A percentile compares a stretch with the other conserved stretches of the same genome.
phyloP scores from a whole-genome alignment of 106 monocot genomes.

The Allium fistulosum region DNA sequence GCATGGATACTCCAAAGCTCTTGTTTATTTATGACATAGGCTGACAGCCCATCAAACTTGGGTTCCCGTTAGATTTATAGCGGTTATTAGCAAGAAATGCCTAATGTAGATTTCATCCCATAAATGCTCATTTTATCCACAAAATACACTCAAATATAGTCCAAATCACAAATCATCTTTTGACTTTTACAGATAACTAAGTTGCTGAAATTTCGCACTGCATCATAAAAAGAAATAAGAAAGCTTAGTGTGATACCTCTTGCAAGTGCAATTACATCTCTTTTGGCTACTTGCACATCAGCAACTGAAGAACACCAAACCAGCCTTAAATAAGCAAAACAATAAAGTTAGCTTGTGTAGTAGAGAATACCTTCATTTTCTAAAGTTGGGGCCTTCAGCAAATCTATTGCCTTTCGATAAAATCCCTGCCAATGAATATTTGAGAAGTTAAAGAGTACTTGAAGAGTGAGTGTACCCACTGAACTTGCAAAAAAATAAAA shows the following conservation, averaged over 20 bases:
- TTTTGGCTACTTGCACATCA: constrained; percentile 17
- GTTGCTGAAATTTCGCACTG: background rate
- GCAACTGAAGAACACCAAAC: constrained; percentile 24
- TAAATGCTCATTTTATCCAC: too few species aligned
- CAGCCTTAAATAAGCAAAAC: background rate
- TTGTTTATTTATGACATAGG: too few species aligned
- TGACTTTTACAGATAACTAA: background rate
- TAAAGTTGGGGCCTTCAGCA: constrained; percentile 69
- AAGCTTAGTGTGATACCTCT: constrained; percentile 41
- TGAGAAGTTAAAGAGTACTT: background rate
- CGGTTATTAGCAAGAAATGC: too few species aligned
- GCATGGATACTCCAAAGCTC: too few species aligned
- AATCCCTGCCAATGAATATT: constrained; percentile 42
- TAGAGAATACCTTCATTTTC: constrained; percentile 50
- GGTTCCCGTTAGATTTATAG: too few species aligned
- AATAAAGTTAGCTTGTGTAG: background rate
- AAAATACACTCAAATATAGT: background rate
- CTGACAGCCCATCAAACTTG: too few species aligned
- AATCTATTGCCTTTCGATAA: constrained; percentile 69
- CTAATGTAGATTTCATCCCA: too few species aligned
- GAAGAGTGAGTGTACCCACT: background rate
- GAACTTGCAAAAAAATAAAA: background rate
- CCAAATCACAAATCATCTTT: background rate
- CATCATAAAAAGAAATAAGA: background rate
- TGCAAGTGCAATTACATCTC: constrained; percentile 68